phyloP scores from a whole-genome alignment of 169 alveolate species.

The Theileria luwenshuni region DNA sequence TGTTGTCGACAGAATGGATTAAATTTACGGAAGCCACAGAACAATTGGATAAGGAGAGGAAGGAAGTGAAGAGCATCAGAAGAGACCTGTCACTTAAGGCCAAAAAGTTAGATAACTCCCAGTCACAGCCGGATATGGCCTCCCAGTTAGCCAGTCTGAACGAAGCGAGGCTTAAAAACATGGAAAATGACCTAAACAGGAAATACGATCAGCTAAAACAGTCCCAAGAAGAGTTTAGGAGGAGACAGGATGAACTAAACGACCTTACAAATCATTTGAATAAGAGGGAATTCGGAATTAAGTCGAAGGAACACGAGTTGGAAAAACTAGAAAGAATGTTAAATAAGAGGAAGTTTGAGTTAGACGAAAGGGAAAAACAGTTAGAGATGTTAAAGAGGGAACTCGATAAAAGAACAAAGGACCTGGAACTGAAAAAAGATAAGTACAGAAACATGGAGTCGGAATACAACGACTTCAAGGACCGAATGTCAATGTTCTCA shows the following conservation, averaged over 20 bases:
- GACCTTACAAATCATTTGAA: slow-evolving; percentile 45
- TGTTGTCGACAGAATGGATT: slow-evolving; percentile 34
- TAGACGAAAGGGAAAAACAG: slow-evolving; percentile 30
- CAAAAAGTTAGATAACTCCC: slow-evolving; percentile 10
- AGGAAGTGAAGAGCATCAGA: slow-evolving; percentile 27
- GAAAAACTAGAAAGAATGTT: slow-evolving; percentile 32
- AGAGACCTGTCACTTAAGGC: slow-evolving; percentile 22
- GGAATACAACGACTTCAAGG: slow-evolving; percentile 51
- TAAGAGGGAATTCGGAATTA: slow-evolving; percentile 6
- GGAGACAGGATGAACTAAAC: slow-evolving; percentile 34
- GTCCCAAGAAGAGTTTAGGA: slow-evolving; percentile 42
- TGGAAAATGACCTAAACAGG: slow-evolving; percentile 36
- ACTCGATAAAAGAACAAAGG: slow-evolving; percentile 31
- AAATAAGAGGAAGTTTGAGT: slow-evolving; percentile 37
- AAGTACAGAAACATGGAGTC: slow-evolving; percentile 29
- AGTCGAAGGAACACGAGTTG: slow-evolving; percentile 13
- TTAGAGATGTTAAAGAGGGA: slow-evolving; percentile 33
- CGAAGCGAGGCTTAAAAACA: slow-evolving; percentile 23
- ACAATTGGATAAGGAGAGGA: slow-evolving; percentile 37
- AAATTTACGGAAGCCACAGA: slow-evolving; percentile 49
- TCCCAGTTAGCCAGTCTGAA: neutral
- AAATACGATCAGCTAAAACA: slow-evolving; percentile 36
- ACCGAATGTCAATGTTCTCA: slow-evolving; percentile 62
- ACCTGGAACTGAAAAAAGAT: slow-evolving; percentile 28
- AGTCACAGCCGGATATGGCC: slow-evolving; percentile 4